These are phyloP conservation scores for Achlya hypogyna DNA, from an alignment of 352 stramenopile genomes.

Conservation along the genomic window DNA sequence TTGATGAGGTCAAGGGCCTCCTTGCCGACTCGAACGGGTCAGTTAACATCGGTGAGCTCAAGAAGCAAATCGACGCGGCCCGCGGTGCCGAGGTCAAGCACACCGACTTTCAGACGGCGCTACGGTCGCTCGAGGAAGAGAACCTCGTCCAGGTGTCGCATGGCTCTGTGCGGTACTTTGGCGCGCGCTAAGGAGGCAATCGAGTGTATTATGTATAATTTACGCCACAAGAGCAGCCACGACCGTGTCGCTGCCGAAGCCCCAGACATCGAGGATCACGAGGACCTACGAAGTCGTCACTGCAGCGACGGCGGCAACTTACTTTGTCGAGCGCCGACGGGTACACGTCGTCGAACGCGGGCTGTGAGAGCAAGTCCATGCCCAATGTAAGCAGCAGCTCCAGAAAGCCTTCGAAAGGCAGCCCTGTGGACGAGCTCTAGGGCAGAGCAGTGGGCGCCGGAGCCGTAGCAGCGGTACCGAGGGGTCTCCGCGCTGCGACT, in stretches of 20 bases:
- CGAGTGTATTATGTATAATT: not conserved
- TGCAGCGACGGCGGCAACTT: not conserved
- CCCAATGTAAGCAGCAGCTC: not conserved
- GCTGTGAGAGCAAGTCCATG: not conserved
- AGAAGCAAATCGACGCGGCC: constrained; percentile 79
- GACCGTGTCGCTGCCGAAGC: not conserved
- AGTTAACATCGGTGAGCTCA: constrained; percentile 81
- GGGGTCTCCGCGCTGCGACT: not conserved
- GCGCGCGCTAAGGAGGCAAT: not conserved
- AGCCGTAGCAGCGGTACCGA: no score
- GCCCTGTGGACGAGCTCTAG: no score
- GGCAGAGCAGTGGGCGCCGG: no score
- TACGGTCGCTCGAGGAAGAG: constrained; percentile 87
- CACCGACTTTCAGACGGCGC: constrained; percentile 80
- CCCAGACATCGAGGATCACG: not conserved
- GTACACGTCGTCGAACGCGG: not conserved
- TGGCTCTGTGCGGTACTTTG: constrained; percentile 54
- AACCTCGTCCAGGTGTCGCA: constrained; percentile 89
- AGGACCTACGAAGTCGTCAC: not conserved
- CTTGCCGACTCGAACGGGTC: constrained; percentile 49
- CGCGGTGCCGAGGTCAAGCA: constrained; percentile 64
- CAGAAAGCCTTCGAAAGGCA: not conserved
- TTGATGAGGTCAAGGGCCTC: constrained; percentile 47
- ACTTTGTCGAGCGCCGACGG: not conserved
- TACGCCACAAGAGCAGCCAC: not conserved